Evolutionary conservation across 139 green algal species (phyloP).

Genomic region (Tetraselmis striata): DNA sequence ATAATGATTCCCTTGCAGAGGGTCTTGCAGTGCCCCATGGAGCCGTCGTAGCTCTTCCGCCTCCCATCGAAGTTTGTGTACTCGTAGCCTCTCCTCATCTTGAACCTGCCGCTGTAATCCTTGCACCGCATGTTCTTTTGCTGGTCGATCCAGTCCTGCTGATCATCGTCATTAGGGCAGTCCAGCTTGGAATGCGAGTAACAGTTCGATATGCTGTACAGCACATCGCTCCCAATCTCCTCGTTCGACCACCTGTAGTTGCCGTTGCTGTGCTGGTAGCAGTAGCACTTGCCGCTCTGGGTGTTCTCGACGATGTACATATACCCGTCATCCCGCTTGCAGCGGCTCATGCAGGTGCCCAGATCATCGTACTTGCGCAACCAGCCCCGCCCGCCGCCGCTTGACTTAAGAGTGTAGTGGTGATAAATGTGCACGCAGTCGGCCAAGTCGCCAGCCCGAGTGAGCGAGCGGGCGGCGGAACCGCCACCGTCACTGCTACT

Average conservation of each 20-base stretch:
- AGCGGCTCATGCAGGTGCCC: background rate
- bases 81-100: background rate
- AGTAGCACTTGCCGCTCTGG: background rate
- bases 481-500: too few species aligned
- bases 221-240: background rate
- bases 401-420: background rate
- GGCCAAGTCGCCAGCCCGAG: background rate
- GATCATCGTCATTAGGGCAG: background rate
- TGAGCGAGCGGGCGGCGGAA: too few species aligned
- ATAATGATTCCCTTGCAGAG: background rate
- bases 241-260: background rate
- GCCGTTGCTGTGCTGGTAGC: background rate
- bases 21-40: background rate
- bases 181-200: background rate
- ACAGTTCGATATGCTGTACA: background rate
- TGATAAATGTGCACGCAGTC: too few species aligned
- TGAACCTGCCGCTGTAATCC: background rate
- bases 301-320: background rate
- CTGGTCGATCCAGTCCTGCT: background rate
- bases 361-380: background rate
- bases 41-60: background rate
- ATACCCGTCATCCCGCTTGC: background rate
- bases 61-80: background rate
- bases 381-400: background rate
- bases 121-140: background rate